Evolutionary conservation across 2,329 filamentous ascomycete genomes (phyloP), one percentile per base, ranked within the genome.

Genomic region (Lomentospora prolificans): DNA sequence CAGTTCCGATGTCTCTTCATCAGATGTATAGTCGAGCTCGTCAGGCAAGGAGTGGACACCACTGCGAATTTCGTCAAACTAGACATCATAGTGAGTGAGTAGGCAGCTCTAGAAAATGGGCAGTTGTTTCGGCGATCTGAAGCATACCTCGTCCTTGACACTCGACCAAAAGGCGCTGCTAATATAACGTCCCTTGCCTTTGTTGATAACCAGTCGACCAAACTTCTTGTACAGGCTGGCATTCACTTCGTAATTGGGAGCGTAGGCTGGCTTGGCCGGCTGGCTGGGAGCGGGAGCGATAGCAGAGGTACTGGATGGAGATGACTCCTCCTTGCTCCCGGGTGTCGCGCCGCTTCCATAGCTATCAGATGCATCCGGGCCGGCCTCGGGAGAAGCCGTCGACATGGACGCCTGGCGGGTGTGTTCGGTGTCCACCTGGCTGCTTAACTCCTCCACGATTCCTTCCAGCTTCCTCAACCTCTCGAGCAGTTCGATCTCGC

Each of bases 111-210:
- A 48, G 19, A 36, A 28, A 53, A 54, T 50, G 27, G 30, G 12
- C 7, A 33, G 7, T 33, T 7, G 30, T n/a, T n/a, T n/a, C n/a
- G n/a, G n/a, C n/a, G n/a, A n/a, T 12, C 30, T 7, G 12, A 33
- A 51, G 61, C 71, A 55, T 68, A 85, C 84, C 75, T 90, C 86
- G 55, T 89, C 87, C 58, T 84, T 87, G 53, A 91, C 75, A 59
- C 81, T 87, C 19, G 85, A 81, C 86, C 86, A 90, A 63, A 90
- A 89, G 5, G 81, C 85, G 66, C 82, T 88, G 70, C 85, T 89
- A 61, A 91, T 81, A 65, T 90, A 91, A 65, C 85, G 44, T 3
- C 46, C 41, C 44, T 50, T 50, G 8, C 84, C 84, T 56, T 77
- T 76, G 57, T 90, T 85, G 33, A 90, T 70, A 0, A 90, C 84